Conservation (phyloP, 345 rosid species). For the Rhodamnia argentea region DNA sequence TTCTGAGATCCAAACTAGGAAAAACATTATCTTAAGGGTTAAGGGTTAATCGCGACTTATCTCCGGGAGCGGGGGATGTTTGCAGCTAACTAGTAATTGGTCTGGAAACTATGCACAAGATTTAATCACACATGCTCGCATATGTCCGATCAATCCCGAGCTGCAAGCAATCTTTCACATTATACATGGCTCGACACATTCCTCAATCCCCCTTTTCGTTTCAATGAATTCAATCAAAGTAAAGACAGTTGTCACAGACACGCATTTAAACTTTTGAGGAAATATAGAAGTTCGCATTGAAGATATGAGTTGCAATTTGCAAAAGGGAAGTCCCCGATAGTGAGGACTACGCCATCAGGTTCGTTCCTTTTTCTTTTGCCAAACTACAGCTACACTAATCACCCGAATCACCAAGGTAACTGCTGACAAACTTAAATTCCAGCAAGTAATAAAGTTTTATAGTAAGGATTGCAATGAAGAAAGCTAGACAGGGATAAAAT, state of each 20-base stretch:
- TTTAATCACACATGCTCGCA: neutral
- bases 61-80: neutral
- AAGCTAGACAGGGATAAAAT: neutral
- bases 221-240: neutral
- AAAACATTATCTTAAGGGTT: neutral
- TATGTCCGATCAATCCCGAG: neutral
- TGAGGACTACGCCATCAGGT: neutral
- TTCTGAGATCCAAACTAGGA: neutral
- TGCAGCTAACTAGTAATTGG: neutral
- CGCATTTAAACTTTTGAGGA: neutral
- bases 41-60: neutral
- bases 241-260: neutral
- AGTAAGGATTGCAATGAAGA: neutral
- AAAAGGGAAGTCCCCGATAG: neutral
- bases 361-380: neutral
- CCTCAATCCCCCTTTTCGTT: neutral
- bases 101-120: neutral
- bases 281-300: no score
- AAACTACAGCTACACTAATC: neutral
- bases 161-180: neutral
- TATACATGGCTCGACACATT: neutral
- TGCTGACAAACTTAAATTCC: neutral
- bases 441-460: neutral
- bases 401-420: neutral
- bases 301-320: neutral